These are phyloP conservation scores for Geosmithia flava DNA, from an alignment of 2,329 filamentous ascomycete genomes.

Conservation along the genomic window DNA sequence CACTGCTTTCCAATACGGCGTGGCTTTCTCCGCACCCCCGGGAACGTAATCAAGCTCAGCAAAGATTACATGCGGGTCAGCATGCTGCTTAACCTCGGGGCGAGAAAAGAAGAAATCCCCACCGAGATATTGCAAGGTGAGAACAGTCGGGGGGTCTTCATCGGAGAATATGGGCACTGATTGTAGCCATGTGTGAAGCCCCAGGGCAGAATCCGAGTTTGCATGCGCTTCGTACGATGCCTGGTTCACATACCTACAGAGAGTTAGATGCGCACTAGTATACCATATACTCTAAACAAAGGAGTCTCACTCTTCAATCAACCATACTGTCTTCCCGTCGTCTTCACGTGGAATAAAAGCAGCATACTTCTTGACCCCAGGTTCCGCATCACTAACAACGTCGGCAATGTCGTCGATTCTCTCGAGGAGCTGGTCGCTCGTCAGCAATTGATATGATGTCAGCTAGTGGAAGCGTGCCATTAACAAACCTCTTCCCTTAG, in stretches of 20 bases:
- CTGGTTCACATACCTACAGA: conserved; percentile 11
- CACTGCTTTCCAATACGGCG: conserved; percentile 14
- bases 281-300: background rate
- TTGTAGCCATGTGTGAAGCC: conserved; percentile 10
- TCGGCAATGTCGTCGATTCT: background rate
- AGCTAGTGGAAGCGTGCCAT: background rate
- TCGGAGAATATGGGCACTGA: conserved; percentile 5
- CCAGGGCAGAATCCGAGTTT: conserved; percentile 7
- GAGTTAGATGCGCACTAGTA: background rate
- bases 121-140: conserved; percentile 9
- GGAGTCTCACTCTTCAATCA: conserved; percentile 11
- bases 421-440: background rate
- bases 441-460: background rate
- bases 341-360: conserved; percentile 12
- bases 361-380: conserved; percentile 11
- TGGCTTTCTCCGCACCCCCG: conserved; percentile 8
- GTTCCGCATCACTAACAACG: conserved; percentile 4
- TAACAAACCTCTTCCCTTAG: background rate
- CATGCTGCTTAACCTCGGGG: background rate
- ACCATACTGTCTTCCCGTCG: conserved; percentile 11
- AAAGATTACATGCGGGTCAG: conserved; percentile 12
- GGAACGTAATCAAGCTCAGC: conserved; percentile 13
- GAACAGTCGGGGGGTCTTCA: conserved; percentile 4
- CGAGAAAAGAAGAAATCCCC: conserved; percentile 8
- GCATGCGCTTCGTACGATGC: conserved; percentile 13